Percentiles rank a stretch among this genome's conserved stretches.
Evolutionary conservation across 2,329 filamentous ascomycete species (phyloP).

Genomic region (Nigrospora sphaerica): DNA sequence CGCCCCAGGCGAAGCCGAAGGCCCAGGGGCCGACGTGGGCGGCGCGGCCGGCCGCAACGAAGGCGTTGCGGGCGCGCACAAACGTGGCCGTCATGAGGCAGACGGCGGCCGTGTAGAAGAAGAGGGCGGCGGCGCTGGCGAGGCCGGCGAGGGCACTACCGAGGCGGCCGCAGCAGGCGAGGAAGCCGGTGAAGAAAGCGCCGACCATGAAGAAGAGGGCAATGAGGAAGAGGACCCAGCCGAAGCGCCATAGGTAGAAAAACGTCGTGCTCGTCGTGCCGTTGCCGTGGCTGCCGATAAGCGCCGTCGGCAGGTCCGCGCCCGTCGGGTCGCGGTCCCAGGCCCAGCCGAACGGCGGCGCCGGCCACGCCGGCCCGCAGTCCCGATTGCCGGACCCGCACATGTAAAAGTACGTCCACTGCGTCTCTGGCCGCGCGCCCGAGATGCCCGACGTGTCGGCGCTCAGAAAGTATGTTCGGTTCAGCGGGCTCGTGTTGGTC

Average conservation of each 20-base stretch:
- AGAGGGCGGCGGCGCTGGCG: constrained; percentile 50
- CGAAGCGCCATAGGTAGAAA: constrained; percentile 84
- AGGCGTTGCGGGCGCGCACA: constrained; percentile 62
- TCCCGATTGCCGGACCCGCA: constrained; percentile 59
- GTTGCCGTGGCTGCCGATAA: constrained; percentile 47
- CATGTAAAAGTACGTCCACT: constrained; percentile 90
- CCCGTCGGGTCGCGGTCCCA: constrained; percentile 42
- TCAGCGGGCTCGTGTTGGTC: constrained; percentile 46
- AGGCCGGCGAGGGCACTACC: constrained; percentile 61
- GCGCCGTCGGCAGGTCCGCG: constrained; percentile 31
- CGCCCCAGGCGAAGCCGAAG: constrained; percentile 72
- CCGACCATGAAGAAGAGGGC: constrained; percentile 69
- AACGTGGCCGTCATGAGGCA: constrained; percentile 67
- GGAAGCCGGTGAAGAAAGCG: constrained; percentile 60
- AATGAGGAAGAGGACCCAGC: constrained; percentile 87
- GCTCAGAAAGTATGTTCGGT: constrained; percentile 78
- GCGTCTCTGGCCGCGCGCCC: constrained; percentile 58
- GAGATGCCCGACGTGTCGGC: constrained; percentile 68
- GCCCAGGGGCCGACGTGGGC: constrained; percentile 61
- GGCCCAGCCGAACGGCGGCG: constrained; percentile 66
- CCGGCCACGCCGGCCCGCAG: constrained; percentile 57
- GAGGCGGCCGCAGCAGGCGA: constrained; percentile 65
- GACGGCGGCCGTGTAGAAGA: constrained; percentile 62
- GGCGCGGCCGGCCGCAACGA: constrained; percentile 44
- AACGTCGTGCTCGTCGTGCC: constrained; percentile 52